phyloP scores from a whole-genome alignment of 352 stramenopile species.

The Globisporangium viniferum region DNA sequence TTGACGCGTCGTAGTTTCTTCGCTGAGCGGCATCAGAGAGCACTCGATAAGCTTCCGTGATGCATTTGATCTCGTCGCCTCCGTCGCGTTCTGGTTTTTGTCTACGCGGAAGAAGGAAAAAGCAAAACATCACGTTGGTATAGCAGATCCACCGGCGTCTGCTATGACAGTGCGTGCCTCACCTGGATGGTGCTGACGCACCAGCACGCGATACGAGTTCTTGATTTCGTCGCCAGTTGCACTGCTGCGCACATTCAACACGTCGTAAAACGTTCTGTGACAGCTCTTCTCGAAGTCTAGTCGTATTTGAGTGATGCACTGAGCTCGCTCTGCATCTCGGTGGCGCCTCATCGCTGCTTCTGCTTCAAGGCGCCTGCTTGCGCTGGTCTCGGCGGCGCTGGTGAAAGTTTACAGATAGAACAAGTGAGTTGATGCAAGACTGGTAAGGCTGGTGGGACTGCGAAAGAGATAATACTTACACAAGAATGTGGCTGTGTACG shows the following conservation, averaged over 20 bases:
- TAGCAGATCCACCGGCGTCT: background rate
- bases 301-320: background rate
- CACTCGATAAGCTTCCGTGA: slow-evolving; percentile 5
- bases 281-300: background rate
- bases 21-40: background rate
- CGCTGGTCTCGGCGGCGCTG: background rate
- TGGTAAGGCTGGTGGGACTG: background rate
- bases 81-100: background rate
- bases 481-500: background rate
- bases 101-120: background rate
- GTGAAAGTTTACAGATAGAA: background rate
- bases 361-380: background rate
- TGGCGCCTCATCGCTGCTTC: background rate
- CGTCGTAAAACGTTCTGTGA: slow-evolving; percentile 3
- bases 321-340: background rate
- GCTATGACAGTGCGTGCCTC: background rate
- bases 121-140: background rate
- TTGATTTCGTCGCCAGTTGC: slow-evolving; percentile 4
- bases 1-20: background rate
- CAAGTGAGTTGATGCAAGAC: background rate
- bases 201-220: slow-evolving; percentile 4
- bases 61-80: slow-evolving; percentile 8
- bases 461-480: background rate
- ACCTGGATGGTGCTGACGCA: slow-evolving; percentile 6
- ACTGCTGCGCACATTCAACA: background rate